Base-by-base conservation (phyloP, 768 basidiomycete genomes). In the Lactifluus echinatus region DNA sequence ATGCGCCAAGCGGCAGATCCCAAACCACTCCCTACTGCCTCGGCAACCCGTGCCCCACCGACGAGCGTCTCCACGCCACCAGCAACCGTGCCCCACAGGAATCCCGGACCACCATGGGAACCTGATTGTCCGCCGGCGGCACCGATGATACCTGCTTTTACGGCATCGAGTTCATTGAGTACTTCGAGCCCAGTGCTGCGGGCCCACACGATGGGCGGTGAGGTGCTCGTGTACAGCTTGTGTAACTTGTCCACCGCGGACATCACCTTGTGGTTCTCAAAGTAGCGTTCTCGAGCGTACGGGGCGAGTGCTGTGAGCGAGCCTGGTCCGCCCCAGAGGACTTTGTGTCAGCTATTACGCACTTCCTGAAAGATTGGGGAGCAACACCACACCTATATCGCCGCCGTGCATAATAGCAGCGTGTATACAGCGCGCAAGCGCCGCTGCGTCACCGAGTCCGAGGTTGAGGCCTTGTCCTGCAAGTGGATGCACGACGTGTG, bases 391-490 rank as follows among this genome's bases (percentile, higher is more conserved):
- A 83, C 95, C 96, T 46, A 97, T 77, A 68, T 99, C 96, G 2
- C 83, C 83, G 4, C 95, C 95, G 2, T 75, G 69, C 12, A 66
- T 62, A 19, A 87, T 61, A 0, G 85, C 77, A 6, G 72, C 65
- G 31, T 82, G 71, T 36, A 97, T 81, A 62, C 82, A 82, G 46
- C 77, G 75, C 0, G 83, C 74, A 14, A 99, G 79, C 55, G 79
- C 78, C 65, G 85, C 79, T 2, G 86, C 90, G 68, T 99, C 95
- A 1, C 76, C 85, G 28, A 99, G 74, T n/a, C 95, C 96, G 67
- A 95, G 74, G 69, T 99, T 98, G 40, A 98, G 76, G 0, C 95
- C 96, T 68, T 98, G 95, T 2, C 96, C 96, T 0, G 94, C 95
- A 26, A 98, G 80, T 1, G 96, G 95, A 67, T 98, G 95, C 1